These are phyloP conservation scores for Chaetomidium leptoderma DNA, from an alignment of 495 filamentous ascomycete species.

Conservation along the genomic window DNA sequence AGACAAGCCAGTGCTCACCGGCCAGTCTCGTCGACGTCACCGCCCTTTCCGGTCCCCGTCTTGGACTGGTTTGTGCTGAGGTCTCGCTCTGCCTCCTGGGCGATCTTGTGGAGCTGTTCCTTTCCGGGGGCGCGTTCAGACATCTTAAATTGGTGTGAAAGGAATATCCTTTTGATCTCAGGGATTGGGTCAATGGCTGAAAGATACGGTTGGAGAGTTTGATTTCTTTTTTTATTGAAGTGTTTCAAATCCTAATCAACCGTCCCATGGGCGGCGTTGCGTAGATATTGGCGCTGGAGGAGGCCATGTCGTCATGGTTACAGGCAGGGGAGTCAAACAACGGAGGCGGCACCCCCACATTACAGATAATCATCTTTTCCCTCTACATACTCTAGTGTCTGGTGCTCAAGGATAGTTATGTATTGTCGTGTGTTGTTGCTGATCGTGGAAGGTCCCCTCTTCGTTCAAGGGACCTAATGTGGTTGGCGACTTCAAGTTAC, in stretches of 20 bases:
- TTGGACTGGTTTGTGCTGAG: conserved; percentile 45
- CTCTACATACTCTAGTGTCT: too few relatives aligned
- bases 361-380: too few relatives aligned
- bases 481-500: too few relatives aligned
- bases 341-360: too few relatives aligned
- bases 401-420: too few relatives aligned
- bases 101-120: conserved; percentile 30
- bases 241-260: too few relatives aligned
- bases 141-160: background rate
- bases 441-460: too few relatives aligned
- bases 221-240: too few relatives aligned
- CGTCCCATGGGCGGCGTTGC: background rate
- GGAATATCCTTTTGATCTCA: background rate
- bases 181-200: background rate
- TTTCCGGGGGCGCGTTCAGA: conserved; percentile 10
- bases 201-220: background rate
- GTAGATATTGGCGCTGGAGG: background rate
- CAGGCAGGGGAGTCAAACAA: too few relatives aligned
- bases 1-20: conserved; percentile 26
- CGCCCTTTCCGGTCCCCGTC: conserved; percentile 40
- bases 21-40: conserved; percentile 34
- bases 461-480: too few relatives aligned
- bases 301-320: conserved; percentile 6
- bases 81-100: conserved; percentile 46
- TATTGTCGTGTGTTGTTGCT: too few relatives aligned